Base-by-base conservation (phyloP, 1,139 yeast species). In the Yarrowia galli region DNA sequence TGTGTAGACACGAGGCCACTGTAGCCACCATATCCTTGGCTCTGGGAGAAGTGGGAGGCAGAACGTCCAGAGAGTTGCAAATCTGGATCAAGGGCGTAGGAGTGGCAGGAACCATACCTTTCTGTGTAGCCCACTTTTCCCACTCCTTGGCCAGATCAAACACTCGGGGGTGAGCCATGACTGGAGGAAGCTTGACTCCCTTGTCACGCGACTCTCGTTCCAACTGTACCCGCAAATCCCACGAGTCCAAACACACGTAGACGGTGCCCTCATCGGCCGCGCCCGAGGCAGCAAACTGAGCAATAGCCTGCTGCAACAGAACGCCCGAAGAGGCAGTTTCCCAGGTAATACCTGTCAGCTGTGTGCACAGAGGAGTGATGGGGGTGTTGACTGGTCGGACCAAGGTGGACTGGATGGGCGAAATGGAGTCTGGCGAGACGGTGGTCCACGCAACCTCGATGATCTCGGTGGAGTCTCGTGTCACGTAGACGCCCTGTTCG, bases 151-250 rank as follows among this genome's bases (percentile, higher is more conserved):
- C 84, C 70, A 93, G 79, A 76, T 92, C 97, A 78, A 91, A 92
- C 35, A 89, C 83, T 58, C 87, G 82, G 1, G 97, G 92, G 72
- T 88, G 88, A 75, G 88, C 91, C 70, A 93, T 79, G 75, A 89
- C 91, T 3, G 85, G 81, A 0, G 98, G 97, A 69, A 93, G 81
- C 2, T 81, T 84, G 68, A 90, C 86, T 16, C 86, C 84, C 75
- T 89, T 87, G 75, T 91, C 97, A 51, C 91, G 82, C 12, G 97
- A 92, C 75, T 91, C 97, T 65, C 96, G 83, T 7, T 91, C 88
- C 35, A 93, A 78, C 73, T 89, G 91, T 42, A 92, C 93, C 70
- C 93, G 83, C 64, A 93, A 79, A 72, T 88, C 89, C 85, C 89
- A 85, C 12, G 88, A 82, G 73, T 87, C 87, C 71, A 86, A 81